Evolutionary conservation across 2,329 filamentous ascomycete species (phyloP).

Genomic region (Ophiocordyceps australis): DNA sequence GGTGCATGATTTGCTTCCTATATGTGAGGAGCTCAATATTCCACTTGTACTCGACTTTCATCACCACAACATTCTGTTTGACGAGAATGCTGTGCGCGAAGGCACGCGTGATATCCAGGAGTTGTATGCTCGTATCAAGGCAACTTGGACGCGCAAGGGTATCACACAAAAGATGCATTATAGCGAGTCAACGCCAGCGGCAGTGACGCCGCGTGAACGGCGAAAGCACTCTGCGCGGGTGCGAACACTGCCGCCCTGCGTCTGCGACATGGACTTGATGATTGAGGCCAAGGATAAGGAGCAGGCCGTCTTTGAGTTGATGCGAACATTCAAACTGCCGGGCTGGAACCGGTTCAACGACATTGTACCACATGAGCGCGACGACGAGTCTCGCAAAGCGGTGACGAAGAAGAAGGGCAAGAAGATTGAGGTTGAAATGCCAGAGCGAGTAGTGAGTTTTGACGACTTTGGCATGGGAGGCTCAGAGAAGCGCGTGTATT

Average conservation of each 20-base stretch:
- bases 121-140: constrained; percentile 58
- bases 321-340: constrained; percentile 72
- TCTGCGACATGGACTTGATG: constrained; percentile 84
- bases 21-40: constrained; percentile 89
- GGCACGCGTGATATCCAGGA: constrained; percentile 65
- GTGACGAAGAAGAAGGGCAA: constrained; percentile 18
- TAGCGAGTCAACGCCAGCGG: constrained; percentile 47
- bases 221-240: constrained; percentile 77
- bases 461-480: constrained; percentile 79
- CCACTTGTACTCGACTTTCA: constrained; percentile 80
- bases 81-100: constrained; percentile 58
- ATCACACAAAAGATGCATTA: constrained; percentile 97
- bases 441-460: constrained; percentile 31
- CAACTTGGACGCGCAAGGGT: constrained; percentile 67
- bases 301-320: constrained; percentile 86
- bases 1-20: constrained; percentile 77
- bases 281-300: constrained; percentile 98
- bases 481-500: constrained; percentile 65
- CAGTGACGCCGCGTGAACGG: constrained; percentile 59
- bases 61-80: constrained; percentile 94
- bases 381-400: constrained; percentile 47
- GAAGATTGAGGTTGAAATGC: constrained; percentile 18
- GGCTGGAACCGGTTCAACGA: constrained; percentile 62
- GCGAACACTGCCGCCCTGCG: constrained; percentile 63
- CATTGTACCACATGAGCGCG: constrained; percentile 56